Evolutionary conservation across 768 basidiomycete species (phyloP), one percentile per base, ranked within the genome.

Genomic region (Russula emetica): DNA sequence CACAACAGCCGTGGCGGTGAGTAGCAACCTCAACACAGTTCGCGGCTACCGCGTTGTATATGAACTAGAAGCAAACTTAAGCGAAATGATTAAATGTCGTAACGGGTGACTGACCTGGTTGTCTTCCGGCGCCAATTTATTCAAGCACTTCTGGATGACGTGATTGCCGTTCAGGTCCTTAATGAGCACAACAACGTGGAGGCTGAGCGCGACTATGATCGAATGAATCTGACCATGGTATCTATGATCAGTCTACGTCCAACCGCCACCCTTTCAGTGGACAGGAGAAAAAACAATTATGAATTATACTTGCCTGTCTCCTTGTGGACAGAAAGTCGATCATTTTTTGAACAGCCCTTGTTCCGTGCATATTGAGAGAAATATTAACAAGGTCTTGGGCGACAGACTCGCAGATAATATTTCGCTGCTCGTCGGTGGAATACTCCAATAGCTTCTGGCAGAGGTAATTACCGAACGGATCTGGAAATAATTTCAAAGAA

Each of bases 321-420:
- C 92, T 87, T 59, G 92, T 94, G 24, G 95, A 96, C 72, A 99
- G 78, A 80, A 97, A 98, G 76, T 99, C 97, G 67, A 99, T 97
- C 96, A 98, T 98, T 80, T 98, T 98, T 79, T 99, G 97, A 63
- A 98, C 97, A 30, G 97, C 97, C 66, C 97, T 87, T 36, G 97
- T 99, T 36, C 97, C 97, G 76, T 99, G 97, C 97, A 99, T 99
- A 77, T 99, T 99, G 67, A 99, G 81, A 38, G 94, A 97, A 72
- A 99, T 98, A 73, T 89, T 94, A 71, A 99, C 97, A 55, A 99
- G 83, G 70, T 99, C 97, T 72, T 94, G 91, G 38, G 95, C 93
- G 55, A 99, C 96, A 28, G 93, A 94, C 74, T 98, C 96, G 78
- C 97, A 97, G 62, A 98, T 96, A 38, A 93, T 81, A 72, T 93